Conservation (phyloP, 2,329 filamentous ascomycete genomes). For the Elsinoe ampelina region DNA sequence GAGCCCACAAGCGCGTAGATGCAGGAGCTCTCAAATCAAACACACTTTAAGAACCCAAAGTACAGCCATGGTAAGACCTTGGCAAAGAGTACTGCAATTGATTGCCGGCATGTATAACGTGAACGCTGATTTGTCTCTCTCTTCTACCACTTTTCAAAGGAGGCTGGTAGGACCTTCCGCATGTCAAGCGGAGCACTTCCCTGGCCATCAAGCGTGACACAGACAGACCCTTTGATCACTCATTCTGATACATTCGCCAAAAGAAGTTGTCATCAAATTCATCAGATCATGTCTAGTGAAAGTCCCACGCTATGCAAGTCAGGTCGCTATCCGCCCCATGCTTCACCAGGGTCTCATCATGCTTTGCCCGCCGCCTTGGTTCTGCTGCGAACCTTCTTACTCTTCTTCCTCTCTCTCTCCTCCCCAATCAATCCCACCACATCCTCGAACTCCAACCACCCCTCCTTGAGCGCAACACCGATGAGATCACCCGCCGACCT, state of each 20-base stretch:
- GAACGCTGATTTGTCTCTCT: no score
- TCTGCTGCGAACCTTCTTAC: not conserved
- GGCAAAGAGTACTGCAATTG: no score
- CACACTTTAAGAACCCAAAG: no score
- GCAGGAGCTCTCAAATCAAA: no score
- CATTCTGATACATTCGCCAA: no score
- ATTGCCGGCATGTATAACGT: no score
- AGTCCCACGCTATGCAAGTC: not conserved
- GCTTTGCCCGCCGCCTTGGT: not conserved
- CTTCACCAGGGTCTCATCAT: not conserved
- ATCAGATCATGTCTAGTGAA: not conserved
- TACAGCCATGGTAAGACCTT: no score
- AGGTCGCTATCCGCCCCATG: not conserved
- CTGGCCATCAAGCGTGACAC: no score
- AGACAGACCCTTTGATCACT: no score
- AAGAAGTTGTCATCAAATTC: conserved; percentile 1
- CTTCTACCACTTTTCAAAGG: no score
- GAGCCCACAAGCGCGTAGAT: conserved; percentile 52
- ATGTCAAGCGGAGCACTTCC: no score
- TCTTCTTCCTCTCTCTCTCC: not conserved
- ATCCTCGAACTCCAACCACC: conserved; percentile 29
- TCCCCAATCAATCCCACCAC: conserved; percentile 22
- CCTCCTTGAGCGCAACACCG: conserved; percentile 25
- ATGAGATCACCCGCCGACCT: conserved; percentile 21
- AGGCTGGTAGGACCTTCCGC: no score